A percentile compares a stretch with the other conserved stretches of the same genome.
Conservation (phyloP, 768 basidiomycete species). For the Leucosporidium scottii region DNA sequence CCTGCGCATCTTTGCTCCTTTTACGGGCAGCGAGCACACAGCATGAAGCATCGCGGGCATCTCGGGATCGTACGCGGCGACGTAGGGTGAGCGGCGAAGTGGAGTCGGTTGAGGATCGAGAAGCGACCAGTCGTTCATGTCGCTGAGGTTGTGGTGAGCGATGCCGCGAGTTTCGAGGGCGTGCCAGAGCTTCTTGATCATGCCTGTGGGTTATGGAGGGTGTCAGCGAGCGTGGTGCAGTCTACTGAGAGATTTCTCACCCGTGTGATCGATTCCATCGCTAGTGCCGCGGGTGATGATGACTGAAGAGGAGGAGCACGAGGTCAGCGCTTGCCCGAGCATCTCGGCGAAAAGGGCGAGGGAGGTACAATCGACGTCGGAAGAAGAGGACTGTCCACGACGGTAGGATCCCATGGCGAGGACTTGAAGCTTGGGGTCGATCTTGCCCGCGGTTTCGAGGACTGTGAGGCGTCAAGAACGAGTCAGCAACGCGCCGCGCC, state of each 20-base stretch:
- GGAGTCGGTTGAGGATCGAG: background rate
- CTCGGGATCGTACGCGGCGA: too few species aligned
- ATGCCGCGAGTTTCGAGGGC: slow-evolving; percentile 31
- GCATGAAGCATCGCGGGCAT: slow-evolving; percentile 7
- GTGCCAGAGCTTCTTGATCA: slow-evolving; percentile 30
- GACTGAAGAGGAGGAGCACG: slow-evolving; percentile 42
- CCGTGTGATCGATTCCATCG: slow-evolving; percentile 36
- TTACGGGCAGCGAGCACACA: background rate
- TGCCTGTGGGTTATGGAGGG: background rate
- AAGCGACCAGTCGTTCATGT: slow-evolving; percentile 2
- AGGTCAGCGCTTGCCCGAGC: too few species aligned
- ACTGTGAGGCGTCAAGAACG: background rate
- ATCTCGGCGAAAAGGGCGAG: slow-evolving; percentile 11
- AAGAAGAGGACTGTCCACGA: too few species aligned
- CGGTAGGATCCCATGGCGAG: slow-evolving; percentile 43
- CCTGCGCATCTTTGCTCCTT: slow-evolving; percentile 7
- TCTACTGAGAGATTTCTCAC: too few species aligned
- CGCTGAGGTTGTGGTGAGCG: slow-evolving; percentile 34
- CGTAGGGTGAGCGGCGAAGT: too few species aligned
- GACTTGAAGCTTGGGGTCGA: slow-evolving; percentile 39
- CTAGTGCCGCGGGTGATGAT: slow-evolving; percentile 40
- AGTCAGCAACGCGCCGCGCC: too few species aligned
- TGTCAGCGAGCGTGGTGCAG: too few species aligned
- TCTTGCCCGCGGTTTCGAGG: slow-evolving; percentile 17
- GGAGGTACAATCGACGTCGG: slow-evolving; percentile 26